Evolutionary conservation across 106 monocot species (phyloP).

Genomic region (Dendrobium catenatum): DNA sequence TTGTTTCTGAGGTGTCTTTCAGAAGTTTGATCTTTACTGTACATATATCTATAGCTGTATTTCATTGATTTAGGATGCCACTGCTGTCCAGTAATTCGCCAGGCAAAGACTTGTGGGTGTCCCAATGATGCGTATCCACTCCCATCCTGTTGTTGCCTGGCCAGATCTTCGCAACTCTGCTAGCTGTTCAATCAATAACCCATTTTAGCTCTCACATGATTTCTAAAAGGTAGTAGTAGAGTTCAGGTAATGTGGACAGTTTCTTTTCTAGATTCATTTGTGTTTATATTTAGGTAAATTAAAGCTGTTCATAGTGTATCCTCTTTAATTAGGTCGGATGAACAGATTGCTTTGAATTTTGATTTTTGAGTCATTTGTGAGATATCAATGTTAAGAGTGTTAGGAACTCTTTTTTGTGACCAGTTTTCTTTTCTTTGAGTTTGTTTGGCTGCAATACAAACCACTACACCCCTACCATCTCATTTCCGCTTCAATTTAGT

Average conservation of each 20-base stretch:
- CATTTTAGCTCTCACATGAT: not conserved
- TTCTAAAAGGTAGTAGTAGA: not conserved
- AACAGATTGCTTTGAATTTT: too few species aligned
- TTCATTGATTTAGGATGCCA: conserved; percentile 33
- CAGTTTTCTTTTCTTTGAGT: too few species aligned
- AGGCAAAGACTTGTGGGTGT: conserved; percentile 64
- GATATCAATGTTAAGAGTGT: too few species aligned
- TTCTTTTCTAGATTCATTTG: not conserved
- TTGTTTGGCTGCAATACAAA: too few species aligned
- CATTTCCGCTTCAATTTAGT: too few species aligned
- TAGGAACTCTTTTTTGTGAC: too few species aligned
- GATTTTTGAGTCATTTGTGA: too few species aligned
- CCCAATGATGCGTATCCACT: conserved; percentile 62
- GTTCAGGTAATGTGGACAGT: not conserved
- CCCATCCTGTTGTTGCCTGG: conserved; percentile 35
- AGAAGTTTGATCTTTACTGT: not conserved
- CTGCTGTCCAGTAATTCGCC: conserved; percentile 48
- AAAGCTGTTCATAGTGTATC: not conserved
- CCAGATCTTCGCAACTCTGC: conserved; percentile 55
- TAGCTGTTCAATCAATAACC: conserved; percentile 36
- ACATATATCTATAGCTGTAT: not conserved
- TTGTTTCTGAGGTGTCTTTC: not conserved
- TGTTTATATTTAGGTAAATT: not conserved
- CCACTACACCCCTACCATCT: too few species aligned
- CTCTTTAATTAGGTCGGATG: too few species aligned